Evolutionary conservation across 305 asterid genomes (phyloP).

Genomic region (Nicotiana rustica): DNA sequence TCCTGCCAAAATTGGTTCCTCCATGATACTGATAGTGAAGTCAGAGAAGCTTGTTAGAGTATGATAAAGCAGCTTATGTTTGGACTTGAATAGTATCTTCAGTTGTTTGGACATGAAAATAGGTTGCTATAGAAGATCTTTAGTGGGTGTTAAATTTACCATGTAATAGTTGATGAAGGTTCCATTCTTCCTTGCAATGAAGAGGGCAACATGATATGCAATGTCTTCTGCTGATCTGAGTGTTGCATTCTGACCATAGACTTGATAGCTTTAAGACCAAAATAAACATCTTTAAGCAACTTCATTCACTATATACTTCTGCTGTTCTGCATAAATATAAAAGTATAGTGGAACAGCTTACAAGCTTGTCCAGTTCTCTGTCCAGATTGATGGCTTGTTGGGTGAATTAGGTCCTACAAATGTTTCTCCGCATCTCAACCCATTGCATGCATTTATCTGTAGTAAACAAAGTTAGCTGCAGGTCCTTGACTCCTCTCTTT

Average conservation of each 20-base stretch:
- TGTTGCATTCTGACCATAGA: slow-evolving; percentile 66
- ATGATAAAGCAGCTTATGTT: slow-evolving; percentile 2
- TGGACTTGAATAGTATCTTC: background rate
- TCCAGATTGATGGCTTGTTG: slow-evolving; percentile 90
- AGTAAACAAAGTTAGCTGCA: slow-evolving; percentile 9
- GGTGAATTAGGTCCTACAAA: slow-evolving; percentile 89
- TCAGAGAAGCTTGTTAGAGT: slow-evolving; percentile 27
- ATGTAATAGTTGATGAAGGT: slow-evolving; percentile 90
- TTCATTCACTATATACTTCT: background rate
- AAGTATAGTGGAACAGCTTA: slow-evolving; percentile 44
- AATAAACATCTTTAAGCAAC: background rate
- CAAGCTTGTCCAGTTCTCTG: slow-evolving; percentile 99
- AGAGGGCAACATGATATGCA: slow-evolving; percentile 76
- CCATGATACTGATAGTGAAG: slow-evolving; percentile 74
- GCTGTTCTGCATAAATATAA: background rate
- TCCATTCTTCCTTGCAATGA: slow-evolving; percentile 84
- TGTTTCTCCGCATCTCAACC: slow-evolving; percentile 83
- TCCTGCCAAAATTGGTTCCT: slow-evolving; percentile 90
- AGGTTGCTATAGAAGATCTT: background rate
- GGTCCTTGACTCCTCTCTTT: background rate
- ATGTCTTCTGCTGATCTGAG: slow-evolving; percentile 66
- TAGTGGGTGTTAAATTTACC: slow-evolving; percentile 48
- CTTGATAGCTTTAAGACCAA: slow-evolving; percentile 62
- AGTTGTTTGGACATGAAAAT: background rate
- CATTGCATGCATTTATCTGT: slow-evolving; percentile 93